Evolutionary conservation across 2,329 filamentous ascomycete species (phyloP), one percentile per base, ranked within the genome.

Genomic region (Sporothrix luriei): DNA sequence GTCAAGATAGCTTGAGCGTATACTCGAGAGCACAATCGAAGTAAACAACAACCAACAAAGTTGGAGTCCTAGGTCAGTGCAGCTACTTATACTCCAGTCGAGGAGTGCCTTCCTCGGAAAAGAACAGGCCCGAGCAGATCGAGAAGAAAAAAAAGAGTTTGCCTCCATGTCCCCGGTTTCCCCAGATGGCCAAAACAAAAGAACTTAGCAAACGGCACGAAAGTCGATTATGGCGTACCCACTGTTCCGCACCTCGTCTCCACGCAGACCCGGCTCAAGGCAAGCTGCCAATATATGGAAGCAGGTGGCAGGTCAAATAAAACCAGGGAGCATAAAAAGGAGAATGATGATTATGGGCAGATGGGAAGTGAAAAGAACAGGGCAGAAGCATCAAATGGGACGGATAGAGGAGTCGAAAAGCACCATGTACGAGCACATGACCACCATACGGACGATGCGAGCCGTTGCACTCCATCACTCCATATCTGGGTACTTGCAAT

Each of bases 61-160:
- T 4, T 4, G 21, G 38, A 10, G 16, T 10, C 29, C 48, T 48
- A 29, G 61, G 40, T 40, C 68, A 33, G 43, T 19, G 59, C 40
- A 54, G 40, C 40, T 55, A 69, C 68, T 65, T 69, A 65, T 69
- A 69, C 21, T 49, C 49, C n/a, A 21, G 49, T 40, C 24, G 24
- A 51, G 61, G 40, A 48, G 59, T 59, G 29, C 29, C 51, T 49
- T 59, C 51, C n/a, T 10, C 43, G 43, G 46, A 33, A 51, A 65
- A 52, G 19, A 6, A 21, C 38, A 54, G 16, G 6, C 19, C 19
- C 24, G 29, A 19, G 43, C 26, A 65, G n/a, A n/a, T n/a, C n/a
- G n/a, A n/a, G 26, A 26, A 54, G 38, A n/a, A 54, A n/a, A 68
- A 49, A 64, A 59, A 43, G 68, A 59, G 68, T 6, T 16, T 11